These are phyloP conservation scores for Trichoderma reesei DNA, from an alignment of 495 filamentous ascomycete species.

Conservation along the genomic window DNA sequence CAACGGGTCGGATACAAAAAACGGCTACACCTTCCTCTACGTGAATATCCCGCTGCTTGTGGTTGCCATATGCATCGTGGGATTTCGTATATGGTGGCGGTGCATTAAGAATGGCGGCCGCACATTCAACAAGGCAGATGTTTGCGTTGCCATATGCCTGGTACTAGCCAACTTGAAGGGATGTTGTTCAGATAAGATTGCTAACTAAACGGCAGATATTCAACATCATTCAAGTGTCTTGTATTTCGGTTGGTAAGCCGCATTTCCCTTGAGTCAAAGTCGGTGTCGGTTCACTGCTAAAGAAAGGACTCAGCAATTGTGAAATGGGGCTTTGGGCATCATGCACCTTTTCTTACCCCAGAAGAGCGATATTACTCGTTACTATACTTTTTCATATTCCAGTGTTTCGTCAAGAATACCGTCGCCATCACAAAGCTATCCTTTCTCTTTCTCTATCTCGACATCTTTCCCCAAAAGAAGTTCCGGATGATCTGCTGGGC, in stretches of 20 bases:
- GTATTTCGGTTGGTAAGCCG: background rate
- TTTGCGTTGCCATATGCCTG: background rate
- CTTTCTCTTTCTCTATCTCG: background rate
- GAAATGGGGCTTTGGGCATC: background rate
- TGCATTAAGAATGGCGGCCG: background rate
- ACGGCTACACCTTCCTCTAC: background rate
- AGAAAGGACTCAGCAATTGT: background rate
- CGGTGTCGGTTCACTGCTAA: background rate
- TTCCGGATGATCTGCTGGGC: background rate
- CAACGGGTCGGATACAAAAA: background rate
- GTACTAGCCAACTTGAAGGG: background rate
- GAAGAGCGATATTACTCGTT: background rate
- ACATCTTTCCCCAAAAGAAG: background rate
- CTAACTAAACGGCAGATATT: background rate
- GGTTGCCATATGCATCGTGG: background rate
- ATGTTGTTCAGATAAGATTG: background rate
- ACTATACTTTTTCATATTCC: background rate
- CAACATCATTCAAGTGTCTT: background rate
- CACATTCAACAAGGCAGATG: background rate
- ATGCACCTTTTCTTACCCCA: background rate
- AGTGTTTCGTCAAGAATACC: slow-evolving; percentile 1
- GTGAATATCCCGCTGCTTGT: background rate
- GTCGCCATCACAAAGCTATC: background rate
- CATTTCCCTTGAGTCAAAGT: background rate
- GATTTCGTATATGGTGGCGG: slow-evolving; percentile 1